Conservation (phyloP, 2,329 filamentous ascomycete genomes). For the Verticillium tricorpus region DNA sequence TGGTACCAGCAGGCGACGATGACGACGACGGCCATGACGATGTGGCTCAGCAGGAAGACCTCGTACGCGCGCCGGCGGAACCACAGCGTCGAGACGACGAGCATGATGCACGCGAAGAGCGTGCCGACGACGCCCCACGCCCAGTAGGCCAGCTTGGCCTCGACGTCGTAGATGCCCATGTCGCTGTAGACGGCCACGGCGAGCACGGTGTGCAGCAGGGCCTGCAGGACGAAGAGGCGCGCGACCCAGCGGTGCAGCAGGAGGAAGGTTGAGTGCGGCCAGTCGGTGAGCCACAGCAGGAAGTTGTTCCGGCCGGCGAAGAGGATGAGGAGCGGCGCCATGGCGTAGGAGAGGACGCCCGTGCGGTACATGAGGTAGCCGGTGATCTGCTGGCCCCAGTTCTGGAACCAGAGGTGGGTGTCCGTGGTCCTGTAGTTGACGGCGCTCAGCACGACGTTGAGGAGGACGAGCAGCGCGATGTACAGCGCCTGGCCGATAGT, state of each 20-base stretch:
- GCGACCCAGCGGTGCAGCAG: constrained; percentile 41
- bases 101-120: constrained; percentile 18
- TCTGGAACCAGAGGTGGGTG: constrained; percentile 18
- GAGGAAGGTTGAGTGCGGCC: constrained; percentile 37
- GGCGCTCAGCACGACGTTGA: constrained; percentile 24
- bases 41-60: constrained; percentile 35
- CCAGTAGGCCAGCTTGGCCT: constrained; percentile 28
- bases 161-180: constrained; percentile 19
- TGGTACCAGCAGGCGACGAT: constrained; percentile 36
- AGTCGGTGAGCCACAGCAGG: constrained; percentile 35
- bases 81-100: constrained; percentile 24
- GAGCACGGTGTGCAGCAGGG: constrained; percentile 33
- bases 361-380: constrained; percentile 27
- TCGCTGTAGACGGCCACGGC: constrained; percentile 24
- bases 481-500: constrained; percentile 30
- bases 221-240: constrained; percentile 32
- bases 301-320: constrained; percentile 36
- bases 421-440: constrained; percentile 16
- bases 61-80: constrained; percentile 31
- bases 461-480: constrained; percentile 23
- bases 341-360: constrained; percentile 26
- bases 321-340: constrained; percentile 29
- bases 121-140: constrained; percentile 36
- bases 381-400: constrained; percentile 16
- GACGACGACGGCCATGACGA: constrained; percentile 30